These are phyloP conservation scores for Venturia oleaginea DNA, from an alignment of 2,329 filamentous ascomycete species.

Conservation along the genomic window DNA sequence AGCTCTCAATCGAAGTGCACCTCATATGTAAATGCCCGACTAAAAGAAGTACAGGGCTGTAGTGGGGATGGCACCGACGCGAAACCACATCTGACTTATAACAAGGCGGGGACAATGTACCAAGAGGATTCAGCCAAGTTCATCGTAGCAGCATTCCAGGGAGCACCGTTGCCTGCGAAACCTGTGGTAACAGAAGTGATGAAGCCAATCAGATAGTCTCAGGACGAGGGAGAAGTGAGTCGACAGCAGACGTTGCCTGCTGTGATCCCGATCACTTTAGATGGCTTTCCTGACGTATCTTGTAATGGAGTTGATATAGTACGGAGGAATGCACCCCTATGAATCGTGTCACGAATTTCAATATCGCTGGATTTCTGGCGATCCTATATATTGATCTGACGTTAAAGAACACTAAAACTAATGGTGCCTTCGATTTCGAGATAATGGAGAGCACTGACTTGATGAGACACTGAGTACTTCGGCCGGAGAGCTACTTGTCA, in stretches of 20 bases:
- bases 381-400: too few relatives aligned
- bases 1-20: background rate
- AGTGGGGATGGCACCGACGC: background rate
- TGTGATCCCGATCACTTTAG: background rate
- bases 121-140: slow-evolving; percentile 2
- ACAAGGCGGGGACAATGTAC: slow-evolving; percentile 5
- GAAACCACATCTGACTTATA: slow-evolving; percentile 7
- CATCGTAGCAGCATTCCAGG: slow-evolving; percentile 10
- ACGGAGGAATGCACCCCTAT: too few relatives aligned
- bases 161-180: slow-evolving; percentile 8
- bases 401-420: too few relatives aligned
- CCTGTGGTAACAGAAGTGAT: background rate
- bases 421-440: too few relatives aligned
- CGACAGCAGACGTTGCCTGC: background rate
- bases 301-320: background rate
- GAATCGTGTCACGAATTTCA: too few relatives aligned
- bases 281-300: background rate
- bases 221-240: too few relatives aligned
- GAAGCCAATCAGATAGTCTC: background rate
- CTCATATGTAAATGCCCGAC: background rate
- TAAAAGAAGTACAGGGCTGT: background rate
- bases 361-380: too few relatives aligned
- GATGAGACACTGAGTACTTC: too few relatives aligned
- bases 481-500: too few relatives aligned
- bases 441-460: too few relatives aligned